Evolutionary conservation across 192 early-diverging fungal genomes (phyloP).

Genomic region (Gonapodya sp.): DNA sequence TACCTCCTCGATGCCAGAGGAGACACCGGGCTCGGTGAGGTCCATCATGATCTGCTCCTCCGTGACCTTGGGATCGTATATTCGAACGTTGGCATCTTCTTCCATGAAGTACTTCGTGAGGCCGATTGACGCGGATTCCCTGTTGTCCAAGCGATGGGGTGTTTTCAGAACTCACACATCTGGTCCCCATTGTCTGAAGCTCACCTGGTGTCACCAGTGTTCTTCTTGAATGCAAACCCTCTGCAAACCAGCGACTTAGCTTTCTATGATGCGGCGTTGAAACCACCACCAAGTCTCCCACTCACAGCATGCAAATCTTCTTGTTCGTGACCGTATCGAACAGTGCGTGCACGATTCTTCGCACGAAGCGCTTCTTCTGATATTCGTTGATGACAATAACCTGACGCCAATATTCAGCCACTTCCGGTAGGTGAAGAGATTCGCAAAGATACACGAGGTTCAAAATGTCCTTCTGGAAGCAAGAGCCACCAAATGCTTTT

Average conservation of each 20-base stretch:
- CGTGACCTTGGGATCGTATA: conserved; percentile 88
- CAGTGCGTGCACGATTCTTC: conserved; percentile 55
- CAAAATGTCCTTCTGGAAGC: conserved; percentile 91
- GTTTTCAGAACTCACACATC: background rate
- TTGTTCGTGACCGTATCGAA: conserved; percentile 75
- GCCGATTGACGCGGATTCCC: conserved; percentile 84
- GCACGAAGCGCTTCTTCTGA: conserved; percentile 76
- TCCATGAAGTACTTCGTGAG: conserved; percentile 70
- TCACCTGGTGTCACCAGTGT: conserved; percentile 81
- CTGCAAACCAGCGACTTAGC: conserved; percentile 27
- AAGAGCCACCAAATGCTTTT: conserved; percentile 72
- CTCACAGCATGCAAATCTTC: conserved; percentile 35
- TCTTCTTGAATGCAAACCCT: conserved; percentile 93
- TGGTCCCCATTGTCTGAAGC: too few relatives aligned
- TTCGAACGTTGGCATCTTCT: conserved; percentile 59
- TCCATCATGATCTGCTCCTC: conserved; percentile 59
- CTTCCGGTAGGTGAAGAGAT: conserved; percentile 74
- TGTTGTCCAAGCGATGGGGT: background rate
- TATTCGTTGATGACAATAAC: conserved; percentile 87
- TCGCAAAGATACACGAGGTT: conserved; percentile 83
- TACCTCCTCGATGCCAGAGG: conserved; percentile 29
- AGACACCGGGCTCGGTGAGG: conserved; percentile 46
- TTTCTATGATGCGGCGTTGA: background rate
- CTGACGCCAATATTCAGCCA: conserved; percentile 88
- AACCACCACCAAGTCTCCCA: background rate